These are phyloP conservation scores for Trichosanthes cucumerina DNA, from an alignment of 306 rosid species.

Conservation along the genomic window DNA sequence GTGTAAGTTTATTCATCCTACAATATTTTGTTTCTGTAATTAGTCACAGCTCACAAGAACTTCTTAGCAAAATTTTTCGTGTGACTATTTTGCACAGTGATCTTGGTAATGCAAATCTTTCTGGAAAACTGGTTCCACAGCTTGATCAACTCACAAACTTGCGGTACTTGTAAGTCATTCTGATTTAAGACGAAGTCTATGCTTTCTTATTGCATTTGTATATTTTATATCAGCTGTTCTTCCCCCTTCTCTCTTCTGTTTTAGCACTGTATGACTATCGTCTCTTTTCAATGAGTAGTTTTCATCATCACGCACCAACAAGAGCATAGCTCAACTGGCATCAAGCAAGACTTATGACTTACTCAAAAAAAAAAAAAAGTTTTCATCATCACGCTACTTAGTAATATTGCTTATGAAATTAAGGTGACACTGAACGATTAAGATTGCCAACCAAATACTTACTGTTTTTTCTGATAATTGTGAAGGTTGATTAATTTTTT, in stretches of 20 bases:
- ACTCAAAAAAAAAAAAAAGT: too few relatives aligned
- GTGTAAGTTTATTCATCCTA: slow-evolving; percentile 46
- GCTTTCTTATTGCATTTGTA: not conserved
- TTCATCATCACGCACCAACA: not conserved
- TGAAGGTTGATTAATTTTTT: not conserved
- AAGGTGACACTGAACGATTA: not conserved
- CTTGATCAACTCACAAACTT: not conserved
- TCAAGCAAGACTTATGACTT: too few relatives aligned
- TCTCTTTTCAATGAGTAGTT: not conserved
- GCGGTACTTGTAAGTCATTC: slow-evolving; percentile 3
- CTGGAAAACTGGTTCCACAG: slow-evolving; percentile 4
- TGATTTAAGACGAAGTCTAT: not conserved
- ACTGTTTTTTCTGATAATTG: not conserved
- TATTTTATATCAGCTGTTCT: not conserved
- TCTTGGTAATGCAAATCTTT: slow-evolving; percentile 1
- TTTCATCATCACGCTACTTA: not conserved
- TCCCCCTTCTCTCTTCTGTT: not conserved
- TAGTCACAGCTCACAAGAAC: not conserved
- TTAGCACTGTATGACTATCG: not conserved
- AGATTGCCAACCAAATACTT: not conserved
- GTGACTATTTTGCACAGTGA: not conserved
- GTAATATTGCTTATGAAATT: not conserved
- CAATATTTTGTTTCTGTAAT: slow-evolving; percentile 5
- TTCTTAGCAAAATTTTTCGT: not conserved
- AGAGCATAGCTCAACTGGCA: too few relatives aligned